phyloP scores from a whole-genome alignment of 345 rosid species.

The Populus nigra region DNA sequence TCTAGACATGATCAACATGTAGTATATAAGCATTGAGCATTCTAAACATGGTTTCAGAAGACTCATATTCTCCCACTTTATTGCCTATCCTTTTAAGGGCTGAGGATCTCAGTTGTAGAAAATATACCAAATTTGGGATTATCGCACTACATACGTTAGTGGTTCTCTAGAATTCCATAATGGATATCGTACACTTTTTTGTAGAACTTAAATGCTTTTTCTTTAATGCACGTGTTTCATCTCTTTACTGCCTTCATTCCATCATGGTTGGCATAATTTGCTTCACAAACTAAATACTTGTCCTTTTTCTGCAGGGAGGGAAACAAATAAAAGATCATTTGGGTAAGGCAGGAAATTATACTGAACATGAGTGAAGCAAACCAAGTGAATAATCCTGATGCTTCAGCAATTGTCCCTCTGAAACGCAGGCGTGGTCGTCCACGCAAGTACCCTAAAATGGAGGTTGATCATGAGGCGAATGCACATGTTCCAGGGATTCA shows the following conservation, averaged over 20 bases:
- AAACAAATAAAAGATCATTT: background rate
- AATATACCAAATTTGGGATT: background rate
- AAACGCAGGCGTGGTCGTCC: constrained; percentile 92
- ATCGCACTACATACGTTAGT: background rate
- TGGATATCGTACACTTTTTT: background rate
- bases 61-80: too few relatives aligned
- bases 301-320: constrained; percentile 18
- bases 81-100: too few relatives aligned
- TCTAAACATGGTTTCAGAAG: too few relatives aligned
- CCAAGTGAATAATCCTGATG: constrained; percentile 38
- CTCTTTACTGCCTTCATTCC: too few relatives aligned
- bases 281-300: constrained; percentile 3
- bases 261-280: background rate
- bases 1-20: too few relatives aligned
- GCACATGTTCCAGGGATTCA: constrained; percentile 20
- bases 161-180: background rate
- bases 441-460: constrained; percentile 51
- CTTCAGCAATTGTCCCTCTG: constrained; percentile 40
- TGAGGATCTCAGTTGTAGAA: background rate
- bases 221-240: background rate
- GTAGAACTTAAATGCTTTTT: background rate
- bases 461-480: constrained; percentile 19
- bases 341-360: constrained; percentile 9
- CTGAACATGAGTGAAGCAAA: constrained; percentile 47
- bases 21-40: too few relatives aligned